These are phyloP conservation scores for Chenopodium berlandieri DNA, from an alignment of 148 eudicot genomes.

Conservation along the genomic window DNA sequence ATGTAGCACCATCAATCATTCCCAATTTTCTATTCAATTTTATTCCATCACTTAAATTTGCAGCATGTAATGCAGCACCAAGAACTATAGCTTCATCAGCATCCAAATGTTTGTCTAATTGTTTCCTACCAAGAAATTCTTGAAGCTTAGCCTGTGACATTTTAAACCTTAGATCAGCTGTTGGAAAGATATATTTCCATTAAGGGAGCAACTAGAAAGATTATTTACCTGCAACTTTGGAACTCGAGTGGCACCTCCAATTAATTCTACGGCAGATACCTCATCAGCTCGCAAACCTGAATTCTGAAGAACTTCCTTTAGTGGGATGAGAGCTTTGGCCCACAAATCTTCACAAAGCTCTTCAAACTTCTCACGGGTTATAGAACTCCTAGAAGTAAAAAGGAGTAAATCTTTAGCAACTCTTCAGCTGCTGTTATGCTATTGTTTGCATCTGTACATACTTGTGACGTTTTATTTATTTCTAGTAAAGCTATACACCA, in stretches of 20 bases:
- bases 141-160: conserved; percentile 81
- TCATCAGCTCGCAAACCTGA: conserved; percentile 73
- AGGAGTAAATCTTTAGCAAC: neutral
- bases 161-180: neutral
- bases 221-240: conserved; percentile 82
- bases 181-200: neutral
- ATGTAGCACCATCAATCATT: conserved; percentile 90
- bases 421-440: neutral
- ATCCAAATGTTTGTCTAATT: conserved; percentile 91
- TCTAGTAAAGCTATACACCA: too few relatives aligned
- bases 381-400: conserved; percentile 65
- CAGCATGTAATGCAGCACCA: conserved; percentile 93
- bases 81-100: conserved; percentile 96
- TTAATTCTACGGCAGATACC: conserved; percentile 79
- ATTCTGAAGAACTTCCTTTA: conserved; percentile 64
- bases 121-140: conserved; percentile 86
- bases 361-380: conserved; percentile 92
- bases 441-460: too few relatives aligned
- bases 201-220: conserved; percentile 11
- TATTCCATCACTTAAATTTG: conserved; percentile 96
- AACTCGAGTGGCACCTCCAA: conserved; percentile 97
- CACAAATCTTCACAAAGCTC: conserved; percentile 85
- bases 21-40: conserved; percentile 94
- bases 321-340: conserved; percentile 76
- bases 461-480: too few relatives aligned